A percentile compares a stretch with the other conserved stretches of the same genome.
Conservation (phyloP, 139 green algal species). For the Coelastrella sp. region DNA sequence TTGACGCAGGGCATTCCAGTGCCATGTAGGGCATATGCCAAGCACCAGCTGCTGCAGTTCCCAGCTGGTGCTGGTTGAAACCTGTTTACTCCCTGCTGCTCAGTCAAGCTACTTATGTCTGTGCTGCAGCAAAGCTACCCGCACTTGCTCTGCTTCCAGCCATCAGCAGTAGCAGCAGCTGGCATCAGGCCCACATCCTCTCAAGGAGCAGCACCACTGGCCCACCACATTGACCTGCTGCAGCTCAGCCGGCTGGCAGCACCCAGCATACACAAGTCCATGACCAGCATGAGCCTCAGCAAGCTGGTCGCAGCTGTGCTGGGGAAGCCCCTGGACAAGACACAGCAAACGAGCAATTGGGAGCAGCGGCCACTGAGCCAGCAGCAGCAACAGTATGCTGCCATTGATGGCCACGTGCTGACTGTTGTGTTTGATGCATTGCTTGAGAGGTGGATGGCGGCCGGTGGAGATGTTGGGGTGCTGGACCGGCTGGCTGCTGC, state of each 20-base stretch:
- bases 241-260: neutral
- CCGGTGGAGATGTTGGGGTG: neutral
- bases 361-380: constrained; percentile 57
- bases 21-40: too few relatives aligned
- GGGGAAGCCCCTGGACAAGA: constrained; percentile 64
- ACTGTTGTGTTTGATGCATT: constrained; percentile 53
- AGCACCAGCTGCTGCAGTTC: neutral
- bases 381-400: constrained; percentile 72
- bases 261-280: neutral
- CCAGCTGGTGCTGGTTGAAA: neutral
- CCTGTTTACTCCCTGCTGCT: too few relatives aligned
- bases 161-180: constrained; percentile 1
- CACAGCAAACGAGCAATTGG: constrained; percentile 72
- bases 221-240: constrained; percentile 39
- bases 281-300: constrained; percentile 17
- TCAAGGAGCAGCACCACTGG: neutral
- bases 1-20: too few relatives aligned
- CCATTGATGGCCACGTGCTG: constrained; percentile 58
- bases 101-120: neutral
- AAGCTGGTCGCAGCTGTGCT: constrained; percentile 36
- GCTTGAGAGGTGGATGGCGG: neutral
- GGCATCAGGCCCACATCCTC: neutral
- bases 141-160: constrained; percentile 40
- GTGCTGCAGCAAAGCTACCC: constrained; percentile 41
- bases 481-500: neutral